Evolutionary conservation across 2,329 filamentous ascomycete genomes (phyloP), one percentile per base, ranked within the genome.

Genomic region (Seiridium unicorne): DNA sequence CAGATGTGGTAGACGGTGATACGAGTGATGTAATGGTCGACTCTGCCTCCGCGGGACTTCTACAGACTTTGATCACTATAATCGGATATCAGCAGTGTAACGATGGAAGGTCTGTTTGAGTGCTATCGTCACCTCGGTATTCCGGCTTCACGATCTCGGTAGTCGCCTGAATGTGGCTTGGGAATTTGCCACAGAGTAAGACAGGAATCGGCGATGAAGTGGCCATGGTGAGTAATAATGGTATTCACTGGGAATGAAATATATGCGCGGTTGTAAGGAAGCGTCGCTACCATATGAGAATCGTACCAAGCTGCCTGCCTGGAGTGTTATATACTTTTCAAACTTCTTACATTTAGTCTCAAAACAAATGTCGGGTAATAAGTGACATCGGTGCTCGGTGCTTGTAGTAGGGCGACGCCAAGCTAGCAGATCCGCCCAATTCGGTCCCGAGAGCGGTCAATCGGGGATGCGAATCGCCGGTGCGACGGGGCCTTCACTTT

Each of bases 141-240:
- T 61, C 60, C 3, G 60, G 60, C 40, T 53, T 55, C 34, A 61
- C 2, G 11, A 61, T 61, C 18, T 59, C 60, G 4, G 35, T 51
- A 40, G 57, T 60, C 26, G 60, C 57, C 38, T 59, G 10, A 11
- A 59, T 57, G 26, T 61, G 60, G 5, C 36, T 47, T 3, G 60
- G 60, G 34, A 57, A 55, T 42, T 60, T 59, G 26, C 60, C 60
- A 18, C 60, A 61, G 7, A 61, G 57, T 18, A 61, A 35, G 10
- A 61, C 55, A 8, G 60, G 57, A 26, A 63, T 60, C 3, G 54
- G 59, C n/a, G 51, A 38, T 13, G 31, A 46, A n/a, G 58, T 46
- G 44, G 47, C 3, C 57, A 59, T 59, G n/a, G 32, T 49, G 47
- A 48, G 18, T 11, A 13, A 13, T 18, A 44, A 44, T 13, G 13